A percentile compares a stretch with the other conserved stretches of the same genome.
Conservation (phyloP, 2,329 filamentous ascomycete genomes). For the Teratosphaeria zuluensis region DNA sequence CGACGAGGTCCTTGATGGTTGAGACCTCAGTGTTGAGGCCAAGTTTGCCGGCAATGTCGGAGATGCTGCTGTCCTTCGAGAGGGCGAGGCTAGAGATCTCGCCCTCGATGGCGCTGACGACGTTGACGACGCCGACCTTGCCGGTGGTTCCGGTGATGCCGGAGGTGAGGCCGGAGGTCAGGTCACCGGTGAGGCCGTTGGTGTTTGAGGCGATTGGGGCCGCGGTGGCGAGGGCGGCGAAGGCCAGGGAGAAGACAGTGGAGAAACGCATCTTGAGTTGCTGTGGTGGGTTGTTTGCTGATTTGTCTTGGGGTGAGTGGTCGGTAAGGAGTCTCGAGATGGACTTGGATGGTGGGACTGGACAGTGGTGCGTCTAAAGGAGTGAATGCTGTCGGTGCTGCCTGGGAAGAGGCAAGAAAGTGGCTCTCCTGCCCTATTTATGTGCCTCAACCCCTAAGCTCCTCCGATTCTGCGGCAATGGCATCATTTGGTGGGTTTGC, state of each 20-base stretch:
- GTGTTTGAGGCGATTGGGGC: too few species aligned
- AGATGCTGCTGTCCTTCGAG: neutral
- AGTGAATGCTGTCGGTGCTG: neutral
- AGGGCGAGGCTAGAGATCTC: neutral
- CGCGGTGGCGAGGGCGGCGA: neutral
- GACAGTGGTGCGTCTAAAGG: neutral
- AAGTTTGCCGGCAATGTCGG: neutral
- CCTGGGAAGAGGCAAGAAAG: neutral
- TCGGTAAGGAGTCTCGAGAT: neutral
- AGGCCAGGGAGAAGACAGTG: neutral
- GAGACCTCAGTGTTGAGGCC: neutral
- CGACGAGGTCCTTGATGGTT: neutral
- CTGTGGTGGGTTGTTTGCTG: neutral
- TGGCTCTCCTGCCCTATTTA: neutral
- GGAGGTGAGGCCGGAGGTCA: neutral
- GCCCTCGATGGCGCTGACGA: neutral
- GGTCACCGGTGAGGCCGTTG: too few species aligned
- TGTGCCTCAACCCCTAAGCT: neutral
- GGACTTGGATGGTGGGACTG: neutral
- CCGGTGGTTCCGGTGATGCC: neutral
- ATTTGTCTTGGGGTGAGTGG: neutral
- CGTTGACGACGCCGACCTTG: neutral
- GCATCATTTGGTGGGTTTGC: neutral
- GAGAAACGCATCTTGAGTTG: neutral
- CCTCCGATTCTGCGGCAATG: neutral